Evolutionary conservation across 805 yeast species (phyloP).

Genomic region (Myxozyma geophila): DNA sequence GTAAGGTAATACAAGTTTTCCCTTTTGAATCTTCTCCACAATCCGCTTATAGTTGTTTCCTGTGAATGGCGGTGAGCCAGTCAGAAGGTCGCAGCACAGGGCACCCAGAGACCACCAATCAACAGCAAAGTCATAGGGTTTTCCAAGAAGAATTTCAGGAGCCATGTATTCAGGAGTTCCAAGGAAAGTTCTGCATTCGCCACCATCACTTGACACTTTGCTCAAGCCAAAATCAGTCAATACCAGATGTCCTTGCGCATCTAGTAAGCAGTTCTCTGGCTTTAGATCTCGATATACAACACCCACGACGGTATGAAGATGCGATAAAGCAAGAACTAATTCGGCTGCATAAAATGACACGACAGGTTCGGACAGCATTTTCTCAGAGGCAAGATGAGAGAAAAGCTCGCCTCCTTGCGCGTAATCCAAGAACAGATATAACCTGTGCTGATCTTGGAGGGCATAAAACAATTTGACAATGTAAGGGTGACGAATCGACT

Average conservation of each 20-base stretch:
- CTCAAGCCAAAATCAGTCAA: conserved; percentile 84
- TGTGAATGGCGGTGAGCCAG: conserved; percentile 87
- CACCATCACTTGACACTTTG: conserved; percentile 50
- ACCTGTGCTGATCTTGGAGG: conserved; percentile 75
- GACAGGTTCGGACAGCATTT: conserved; percentile 56
- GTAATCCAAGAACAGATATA: conserved; percentile 76
- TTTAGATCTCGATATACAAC: conserved; percentile 86
- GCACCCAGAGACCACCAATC: conserved; percentile 96
- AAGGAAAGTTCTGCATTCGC: conserved; percentile 60
- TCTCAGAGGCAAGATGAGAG: conserved; percentile 59
- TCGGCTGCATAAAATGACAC: conserved; percentile 82
- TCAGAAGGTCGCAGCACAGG: conserved; percentile 74
- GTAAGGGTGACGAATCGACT: conserved; percentile 74
- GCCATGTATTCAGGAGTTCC: conserved; percentile 90
- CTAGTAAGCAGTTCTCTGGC: conserved; percentile 86
- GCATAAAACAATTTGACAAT: conserved; percentile 83
- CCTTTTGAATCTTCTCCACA: conserved; percentile 69
- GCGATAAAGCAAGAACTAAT: conserved; percentile 74
- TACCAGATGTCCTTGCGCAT: conserved; percentile 76
- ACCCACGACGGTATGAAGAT: conserved; percentile 71
- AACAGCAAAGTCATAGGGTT: conserved; percentile 74
- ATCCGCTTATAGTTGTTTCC: conserved; percentile 79
- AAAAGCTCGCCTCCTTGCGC: conserved; percentile 89
- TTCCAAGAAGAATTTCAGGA: conserved; percentile 82
- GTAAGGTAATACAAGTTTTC: conserved; percentile 70